Base-by-base conservation (phyloP, 179 eudicot species). In the Silene vulgaris region DNA sequence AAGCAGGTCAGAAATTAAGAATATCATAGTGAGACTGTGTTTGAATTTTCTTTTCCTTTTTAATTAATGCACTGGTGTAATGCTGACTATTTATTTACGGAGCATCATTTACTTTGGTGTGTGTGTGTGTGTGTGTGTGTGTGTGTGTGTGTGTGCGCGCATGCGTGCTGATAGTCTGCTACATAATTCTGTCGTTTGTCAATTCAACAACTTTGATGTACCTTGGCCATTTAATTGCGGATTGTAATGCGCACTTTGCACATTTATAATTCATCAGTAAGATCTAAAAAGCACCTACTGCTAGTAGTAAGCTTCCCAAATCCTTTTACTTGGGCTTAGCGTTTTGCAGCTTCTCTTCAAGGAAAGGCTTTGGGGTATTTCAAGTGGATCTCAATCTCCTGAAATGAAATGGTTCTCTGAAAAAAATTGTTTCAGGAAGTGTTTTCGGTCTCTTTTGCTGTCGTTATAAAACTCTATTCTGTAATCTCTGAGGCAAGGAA, bases 1-100 rank as follows among this genome's bases (percentile, higher is more conserved):
- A 94, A 92, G 86, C 98, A 93, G 98, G 98, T 93, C 69, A 80
- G 80, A 35, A 7, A 48, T 68, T 23, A 66, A 3, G 37, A 71
- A 26, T 6, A 13, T 21, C 17, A 16, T 43, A 69, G 29, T 45
- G 30, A 68, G 14, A 43, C 23, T 68, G 21, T 68, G 21, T 30
- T 29, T 4, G 7, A 19, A 35, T 26, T 48, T 67, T 66, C 20
- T 19, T 21, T 56, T 70, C 45, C 35, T 37, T 5, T 4, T 3
- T 35, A 19, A 16, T 13, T n/a, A 54, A 45, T 2, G 23, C 0
- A 9, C 21, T 21, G 5, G 9, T 8, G 12, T 40, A 40, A 40
- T 8, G 12, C 48, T 8, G 48, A 40, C 48, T 40, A 35, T 35
- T 35, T 35, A 35, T 35, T 35, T 35, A 23, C 26, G 26, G 26